Base-by-base conservation (phyloP, 2,329 filamentous ascomycete genomes). In the Pseudogymnoascus sp. region DNA sequence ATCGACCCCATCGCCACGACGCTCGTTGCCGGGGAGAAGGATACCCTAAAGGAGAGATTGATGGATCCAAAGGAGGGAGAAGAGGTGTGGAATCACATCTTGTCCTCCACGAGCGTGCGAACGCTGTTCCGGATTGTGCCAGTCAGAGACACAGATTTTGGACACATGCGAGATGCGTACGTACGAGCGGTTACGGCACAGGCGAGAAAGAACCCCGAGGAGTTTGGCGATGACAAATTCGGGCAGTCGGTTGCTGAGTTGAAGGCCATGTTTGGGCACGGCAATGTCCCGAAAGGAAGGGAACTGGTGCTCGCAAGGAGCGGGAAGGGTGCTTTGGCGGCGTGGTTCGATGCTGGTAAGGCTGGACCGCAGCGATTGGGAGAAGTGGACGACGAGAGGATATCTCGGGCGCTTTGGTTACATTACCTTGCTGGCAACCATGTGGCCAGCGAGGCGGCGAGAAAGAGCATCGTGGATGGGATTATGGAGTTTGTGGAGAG, bases 141-240 rank as follows among this genome's bases (percentile, higher is more conserved):
- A 0, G 91, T 90, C n/a, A 81, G 90, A 35, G 91, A 95, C 73
- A 99, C 94, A 15, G 92, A 97, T 73, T 97, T 96, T 73, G 84
- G 86, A 65, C 94, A 99, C 72, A 74, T 99, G 63, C 83, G 92
- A 38, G 94, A 99, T 70, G 94, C 89, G 1, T 95, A 92, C 76
- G 89, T 96, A 61, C 83, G 91, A 5, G 88, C 89, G 19, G 87
- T 99, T 64, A 88, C 89, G 59, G 86, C 82, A 7, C 83, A 88
- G 33, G 86, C 87, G 2, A 77, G 79, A 19, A 77, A 79, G 26
- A 77, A 80, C 37, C 76, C 80, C 38, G 74, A 75, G 33, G 73
- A 74, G 1, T 78, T 83, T 71, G 78, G 82, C 21, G 88, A 92
- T 65, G 90, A 94, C 63, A 77, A 76, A 0, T 97, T 97, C 68